Base-by-base conservation (phyloP, 768 basidiomycete genomes). In the Pleurotus platypus region DNA sequence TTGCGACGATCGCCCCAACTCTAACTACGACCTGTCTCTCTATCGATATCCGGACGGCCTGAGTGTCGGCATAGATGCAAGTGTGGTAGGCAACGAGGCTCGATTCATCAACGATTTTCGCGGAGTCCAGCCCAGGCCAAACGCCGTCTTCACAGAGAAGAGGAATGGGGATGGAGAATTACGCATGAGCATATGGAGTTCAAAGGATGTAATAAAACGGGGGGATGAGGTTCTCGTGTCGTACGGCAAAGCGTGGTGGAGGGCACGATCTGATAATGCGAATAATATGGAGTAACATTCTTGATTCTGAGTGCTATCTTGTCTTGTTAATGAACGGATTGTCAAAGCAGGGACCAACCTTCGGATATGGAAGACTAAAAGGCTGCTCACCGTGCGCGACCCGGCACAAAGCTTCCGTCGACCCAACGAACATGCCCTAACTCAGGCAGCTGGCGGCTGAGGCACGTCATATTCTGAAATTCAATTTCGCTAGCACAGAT, bases 51-150 rank as follows among this genome's bases (percentile, higher is more conserved):
- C 74, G 57, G 75, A 78, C 51, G 83, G 82, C 6, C 65, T 80
- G 40, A 86, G 76, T 64, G 80, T 94, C 16, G 94, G 92, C 1
- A 76, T 90, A 40, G 94, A 97, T 67, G 92, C 93, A 16, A 75
- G 75, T 26, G 62, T 45, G 2, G 82, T 82, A 75, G 94, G 94
- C 26, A 97, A 95, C 70, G 91, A 94, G 69, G 88, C 87, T 1
- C 77, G 94, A 64, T 94, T 96, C 67, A 78, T 92, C 58, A 97
- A 97, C 63, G 94, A 96, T 74, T 98, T 88, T 70, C 81, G 94
- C 56, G 91, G 92, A 2, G 76, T 94, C n/a, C 73, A 67, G 49
- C 67, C 69, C 20, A 86, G 75, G 66, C 84, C 91, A 3, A 94
- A 94, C 62, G 88, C 85, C 0, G 62, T 81, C 26, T 93, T 93